Evolutionary conservation across 495 filamentous ascomycete genomes (phyloP).

Genomic region (Aspergillus nidulans): DNA sequence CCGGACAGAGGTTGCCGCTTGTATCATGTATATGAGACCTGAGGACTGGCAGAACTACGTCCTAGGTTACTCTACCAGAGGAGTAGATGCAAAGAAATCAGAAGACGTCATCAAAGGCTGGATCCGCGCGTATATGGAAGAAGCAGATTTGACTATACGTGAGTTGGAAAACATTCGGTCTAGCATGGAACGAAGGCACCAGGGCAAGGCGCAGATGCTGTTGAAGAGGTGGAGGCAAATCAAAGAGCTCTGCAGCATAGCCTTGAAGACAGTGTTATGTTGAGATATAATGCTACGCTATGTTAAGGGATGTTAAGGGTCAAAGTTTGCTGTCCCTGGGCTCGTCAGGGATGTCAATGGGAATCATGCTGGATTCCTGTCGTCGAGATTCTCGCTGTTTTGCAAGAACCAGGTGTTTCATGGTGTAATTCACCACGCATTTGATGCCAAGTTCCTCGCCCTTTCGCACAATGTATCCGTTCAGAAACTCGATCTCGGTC

Average conservation of each 20-base stretch:
- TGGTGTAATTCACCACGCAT: constrained; percentile 63
- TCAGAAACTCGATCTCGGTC: constrained; percentile 81
- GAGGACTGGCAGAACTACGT: constrained; percentile 44
- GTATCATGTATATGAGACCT: constrained; percentile 44
- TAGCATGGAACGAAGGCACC: constrained; percentile 18
- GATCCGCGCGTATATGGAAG: constrained; percentile 33
- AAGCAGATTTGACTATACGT: constrained; percentile 34
- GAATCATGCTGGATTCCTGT: constrained; percentile 29
- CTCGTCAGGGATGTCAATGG: constrained; percentile 26
- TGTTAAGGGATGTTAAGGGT: neutral
- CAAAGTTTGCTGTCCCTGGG: neutral
- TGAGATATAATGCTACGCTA: constrained; percentile 5
- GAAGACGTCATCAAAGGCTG: constrained; percentile 35
- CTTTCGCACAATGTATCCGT: constrained; percentile 72
- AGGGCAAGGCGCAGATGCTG: constrained; percentile 32
- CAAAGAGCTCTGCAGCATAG: constrained; percentile 32
- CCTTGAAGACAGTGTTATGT: constrained; percentile 24
- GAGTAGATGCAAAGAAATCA: constrained; percentile 30
- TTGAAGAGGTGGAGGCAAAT: constrained; percentile 52
- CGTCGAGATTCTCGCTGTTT: constrained; percentile 20
- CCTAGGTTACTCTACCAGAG: constrained; percentile 34
- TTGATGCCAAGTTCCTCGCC: constrained; percentile 64
- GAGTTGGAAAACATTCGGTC: constrained; percentile 29
- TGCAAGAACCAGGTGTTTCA: constrained; percentile 53
- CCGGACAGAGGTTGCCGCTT: constrained; percentile 66